These are phyloP conservation scores for Alternaria triticimaculans DNA, from an alignment of 2,329 filamentous ascomycete genomes.

Conservation along the genomic window DNA sequence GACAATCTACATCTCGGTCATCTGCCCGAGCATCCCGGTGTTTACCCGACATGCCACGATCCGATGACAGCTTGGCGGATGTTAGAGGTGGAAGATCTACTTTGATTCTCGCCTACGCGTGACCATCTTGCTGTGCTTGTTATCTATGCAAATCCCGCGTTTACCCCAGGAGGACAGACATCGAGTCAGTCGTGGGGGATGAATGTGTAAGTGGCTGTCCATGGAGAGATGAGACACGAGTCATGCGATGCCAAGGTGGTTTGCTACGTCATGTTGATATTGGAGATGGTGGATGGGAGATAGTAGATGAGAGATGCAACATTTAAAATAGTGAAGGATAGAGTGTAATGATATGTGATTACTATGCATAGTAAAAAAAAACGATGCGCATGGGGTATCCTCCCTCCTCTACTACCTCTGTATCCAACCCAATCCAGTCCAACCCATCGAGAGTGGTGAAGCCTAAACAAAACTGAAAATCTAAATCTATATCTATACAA, in stretches of 20 bases:
- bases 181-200: neutral
- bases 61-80: neutral
- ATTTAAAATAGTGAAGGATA: accelerated
- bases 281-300: neutral
- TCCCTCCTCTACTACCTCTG: neutral
- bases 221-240: neutral
- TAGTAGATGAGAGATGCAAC: neutral
- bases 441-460: neutral
- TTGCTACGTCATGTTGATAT: neutral
- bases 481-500: neutral
- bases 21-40: neutral
- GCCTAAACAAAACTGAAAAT: neutral
- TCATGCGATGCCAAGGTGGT: neutral
- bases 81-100: neutral
- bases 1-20: neutral
- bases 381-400: neutral
- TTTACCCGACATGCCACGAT: neutral
- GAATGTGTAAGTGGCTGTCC: too few relatives aligned
- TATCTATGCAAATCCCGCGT: accelerated
- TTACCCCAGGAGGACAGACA: accelerated
- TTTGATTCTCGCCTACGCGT: neutral
- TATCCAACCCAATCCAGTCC: neutral
- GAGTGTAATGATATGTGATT: neutral
- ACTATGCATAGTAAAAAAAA: neutral
- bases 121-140: neutral